Percentiles rank a stretch among this genome's conserved stretches.
Conservation (phyloP, 768 basidiomycete genomes). For the Naganishia vaughanmartiniae region DNA sequence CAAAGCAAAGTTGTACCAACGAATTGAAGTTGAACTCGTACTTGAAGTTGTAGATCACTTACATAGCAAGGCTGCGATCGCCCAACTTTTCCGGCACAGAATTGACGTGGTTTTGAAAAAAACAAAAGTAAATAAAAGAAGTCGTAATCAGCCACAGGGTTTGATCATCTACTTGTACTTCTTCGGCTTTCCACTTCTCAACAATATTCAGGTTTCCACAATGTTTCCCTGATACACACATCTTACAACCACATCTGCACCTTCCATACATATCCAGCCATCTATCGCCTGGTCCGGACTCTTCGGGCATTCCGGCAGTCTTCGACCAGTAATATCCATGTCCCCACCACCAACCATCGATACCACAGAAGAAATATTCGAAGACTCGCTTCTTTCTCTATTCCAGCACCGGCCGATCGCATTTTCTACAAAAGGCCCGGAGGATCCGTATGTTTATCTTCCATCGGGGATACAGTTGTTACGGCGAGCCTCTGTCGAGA, state of each 20-base stretch:
- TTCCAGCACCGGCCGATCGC: conserved; percentile 32
- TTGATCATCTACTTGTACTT: too few relatives aligned
- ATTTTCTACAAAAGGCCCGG: conserved; percentile 16
- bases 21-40: too few relatives aligned
- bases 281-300: too few relatives aligned
- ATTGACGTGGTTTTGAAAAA: conserved; percentile 6
- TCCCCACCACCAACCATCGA: background rate
- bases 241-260: too few relatives aligned
- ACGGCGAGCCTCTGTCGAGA: background rate
- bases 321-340: background rate
- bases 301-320: too few relatives aligned
- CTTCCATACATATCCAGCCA: too few relatives aligned
- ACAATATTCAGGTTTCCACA: too few relatives aligned
- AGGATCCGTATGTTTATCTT: conserved; percentile 26
- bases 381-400: conserved; percentile 30
- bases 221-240: too few relatives aligned
- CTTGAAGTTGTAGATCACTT: too few relatives aligned
- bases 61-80: background rate
- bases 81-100: conserved; percentile 9
- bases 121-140: background rate
- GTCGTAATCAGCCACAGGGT: too few relatives aligned
- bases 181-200: too few relatives aligned
- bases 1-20: too few relatives aligned
- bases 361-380: conserved; percentile 26
- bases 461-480: conserved; percentile 1